phyloP scores from a whole-genome alignment of 2,329 filamentous ascomycete species.

The Pestalotiopsis sp. region DNA sequence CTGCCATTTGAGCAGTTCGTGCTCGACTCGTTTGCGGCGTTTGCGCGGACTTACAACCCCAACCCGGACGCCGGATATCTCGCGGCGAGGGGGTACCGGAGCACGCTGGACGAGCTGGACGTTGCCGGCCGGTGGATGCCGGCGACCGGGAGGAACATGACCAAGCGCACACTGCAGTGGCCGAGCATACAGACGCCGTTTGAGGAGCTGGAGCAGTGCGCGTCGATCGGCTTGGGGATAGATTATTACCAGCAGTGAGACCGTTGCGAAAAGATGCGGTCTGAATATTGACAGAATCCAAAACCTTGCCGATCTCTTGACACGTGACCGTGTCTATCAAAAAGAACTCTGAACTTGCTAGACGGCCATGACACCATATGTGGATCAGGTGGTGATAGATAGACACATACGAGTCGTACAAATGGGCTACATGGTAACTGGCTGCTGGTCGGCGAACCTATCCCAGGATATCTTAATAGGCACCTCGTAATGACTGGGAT shows the following conservation, averaged over 20 bases:
- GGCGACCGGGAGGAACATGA: conserved; percentile 35
- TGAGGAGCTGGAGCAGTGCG: conserved; percentile 53
- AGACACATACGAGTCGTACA: too few relatives aligned
- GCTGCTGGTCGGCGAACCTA: too few relatives aligned
- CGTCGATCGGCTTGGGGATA: conserved; percentile 45
- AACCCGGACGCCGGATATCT: conserved; percentile 50
- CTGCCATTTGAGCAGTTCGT: conserved; percentile 36
- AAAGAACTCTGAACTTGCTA: too few relatives aligned
- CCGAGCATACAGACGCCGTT: conserved; percentile 40
- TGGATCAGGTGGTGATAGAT: too few relatives aligned
- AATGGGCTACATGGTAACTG: too few relatives aligned
- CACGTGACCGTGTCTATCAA: too few relatives aligned
- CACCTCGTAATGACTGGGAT: too few relatives aligned
- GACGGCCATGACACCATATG: too few relatives aligned
- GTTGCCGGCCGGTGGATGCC: conserved; percentile 36
- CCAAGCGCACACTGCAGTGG: conserved; percentile 48
- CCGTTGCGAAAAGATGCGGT: too few relatives aligned
- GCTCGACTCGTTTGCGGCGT: conserved; percentile 53
- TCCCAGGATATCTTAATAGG: too few relatives aligned
- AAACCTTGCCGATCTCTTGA: too few relatives aligned
- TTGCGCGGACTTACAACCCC: conserved; percentile 51
- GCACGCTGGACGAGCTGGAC: conserved; percentile 25
- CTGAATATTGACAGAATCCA: too few relatives aligned
- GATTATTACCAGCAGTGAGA: conserved; percentile 35
- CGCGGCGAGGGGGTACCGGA: conserved; percentile 39